Percentiles rank a stretch among this genome's conserved stretches.
phyloP scores from a whole-genome alignment of 768 basidiomycete genomes.

The Naganishia vaughanmartiniae region DNA sequence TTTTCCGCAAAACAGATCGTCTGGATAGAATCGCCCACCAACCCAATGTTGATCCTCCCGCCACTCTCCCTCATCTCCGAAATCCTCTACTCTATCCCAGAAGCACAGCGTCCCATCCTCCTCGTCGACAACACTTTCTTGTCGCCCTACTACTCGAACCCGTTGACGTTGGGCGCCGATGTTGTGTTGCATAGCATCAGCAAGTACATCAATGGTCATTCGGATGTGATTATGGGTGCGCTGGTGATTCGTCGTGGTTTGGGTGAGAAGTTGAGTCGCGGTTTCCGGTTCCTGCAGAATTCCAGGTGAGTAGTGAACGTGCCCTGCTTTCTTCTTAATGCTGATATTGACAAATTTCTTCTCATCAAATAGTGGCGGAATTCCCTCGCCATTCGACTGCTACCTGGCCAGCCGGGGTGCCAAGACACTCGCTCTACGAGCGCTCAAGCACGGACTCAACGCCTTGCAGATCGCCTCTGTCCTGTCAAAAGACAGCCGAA shows the following conservation, averaged over 20 bases:
- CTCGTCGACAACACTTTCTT: constrained; percentile 94
- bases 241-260: constrained; percentile 62
- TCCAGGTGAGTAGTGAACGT: constrained; percentile 51
- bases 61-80: constrained; percentile 70
- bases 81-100: constrained; percentile 62
- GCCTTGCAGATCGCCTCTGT: constrained; percentile 71
- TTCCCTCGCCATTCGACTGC: constrained; percentile 70
- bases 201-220: constrained; percentile 95
- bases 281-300: constrained; percentile 83
- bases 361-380: constrained; percentile 38
- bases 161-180: constrained; percentile 72
- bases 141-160: constrained; percentile 85
- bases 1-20: constrained; percentile 47
- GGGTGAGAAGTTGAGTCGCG: constrained; percentile 56
- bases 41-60: constrained; percentile 84
- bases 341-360: background rate
- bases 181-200: constrained; percentile 65
- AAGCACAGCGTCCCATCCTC: constrained; percentile 64
- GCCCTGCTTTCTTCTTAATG: constrained; percentile 10
- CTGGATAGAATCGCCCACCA: constrained; percentile 94
- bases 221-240: constrained; percentile 87
- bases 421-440: constrained; percentile 85
- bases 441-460: constrained; percentile 80
- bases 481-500: constrained; percentile 59
- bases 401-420: constrained; percentile 87